Conservation (phyloP, 2,329 filamentous ascomycete genomes). For the Huntiella decipiens region DNA sequence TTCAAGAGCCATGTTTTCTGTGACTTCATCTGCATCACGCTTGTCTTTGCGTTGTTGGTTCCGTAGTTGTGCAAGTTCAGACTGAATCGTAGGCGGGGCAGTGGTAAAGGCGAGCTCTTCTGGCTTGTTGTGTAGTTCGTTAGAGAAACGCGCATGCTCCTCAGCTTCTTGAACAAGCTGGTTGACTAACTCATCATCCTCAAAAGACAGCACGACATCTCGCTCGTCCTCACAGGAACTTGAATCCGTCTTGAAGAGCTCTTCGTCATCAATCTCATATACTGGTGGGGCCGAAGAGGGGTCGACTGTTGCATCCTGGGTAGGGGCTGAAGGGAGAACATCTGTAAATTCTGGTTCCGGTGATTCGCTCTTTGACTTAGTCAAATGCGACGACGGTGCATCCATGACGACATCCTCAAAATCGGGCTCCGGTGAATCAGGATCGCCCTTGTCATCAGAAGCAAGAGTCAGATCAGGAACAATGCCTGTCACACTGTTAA, state of each 20-base stretch:
- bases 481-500: too few relatives aligned
- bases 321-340: conserved; percentile 15
- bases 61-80: conserved; percentile 68
- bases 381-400: background rate
- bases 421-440: conserved; percentile 2
- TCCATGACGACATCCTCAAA: conserved; percentile 3
- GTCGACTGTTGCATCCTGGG: conserved; percentile 14
- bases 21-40: conserved; percentile 90
- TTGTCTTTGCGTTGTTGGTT: conserved; percentile 94
- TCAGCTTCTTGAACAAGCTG: conserved; percentile 81
- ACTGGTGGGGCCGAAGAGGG: conserved; percentile 6
- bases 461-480: too few relatives aligned
- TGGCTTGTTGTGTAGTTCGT: conserved; percentile 61
- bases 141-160: conserved; percentile 85
- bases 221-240: conserved; percentile 28
- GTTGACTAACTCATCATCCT: conserved; percentile 74
- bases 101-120: conserved; percentile 27
- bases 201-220: conserved; percentile 60
- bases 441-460: too few relatives aligned
- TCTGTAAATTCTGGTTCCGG: conserved; percentile 21
- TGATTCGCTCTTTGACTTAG: conserved; percentile 4
- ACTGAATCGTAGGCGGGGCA: conserved; percentile 64
- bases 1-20: conserved; percentile 86
- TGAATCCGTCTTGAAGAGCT: conserved; percentile 23
- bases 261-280: conserved; percentile 19